phyloP scores from a whole-genome alignment of 495 filamentous ascomycete genomes.

The Podospora pseudoanserina region DNA sequence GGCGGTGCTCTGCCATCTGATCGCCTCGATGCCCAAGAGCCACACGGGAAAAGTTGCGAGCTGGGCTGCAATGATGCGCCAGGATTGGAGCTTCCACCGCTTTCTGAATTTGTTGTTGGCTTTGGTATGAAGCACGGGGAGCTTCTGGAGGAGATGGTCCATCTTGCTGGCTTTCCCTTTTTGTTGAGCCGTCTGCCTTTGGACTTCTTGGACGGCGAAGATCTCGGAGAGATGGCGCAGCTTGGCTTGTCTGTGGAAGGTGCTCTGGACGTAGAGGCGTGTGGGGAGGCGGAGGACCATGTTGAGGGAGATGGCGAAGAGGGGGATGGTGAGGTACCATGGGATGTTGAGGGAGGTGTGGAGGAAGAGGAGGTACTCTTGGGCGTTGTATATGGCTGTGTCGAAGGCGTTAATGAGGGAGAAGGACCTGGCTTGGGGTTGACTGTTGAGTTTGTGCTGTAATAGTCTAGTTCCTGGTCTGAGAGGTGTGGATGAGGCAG shows the following conservation, averaged over 20 bases:
- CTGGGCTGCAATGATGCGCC: slow-evolving; percentile 43
- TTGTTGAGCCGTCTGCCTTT: too few species aligned
- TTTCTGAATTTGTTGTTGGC: slow-evolving; percentile 34
- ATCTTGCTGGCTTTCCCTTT: background rate
- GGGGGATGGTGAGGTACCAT: slow-evolving; percentile 69
- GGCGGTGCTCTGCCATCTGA: slow-evolving; percentile 62
- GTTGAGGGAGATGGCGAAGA: slow-evolving; percentile 63
- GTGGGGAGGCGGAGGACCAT: slow-evolving; percentile 57
- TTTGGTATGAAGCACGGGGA: background rate
- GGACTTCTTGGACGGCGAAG: too few species aligned
- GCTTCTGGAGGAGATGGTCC: background rate
- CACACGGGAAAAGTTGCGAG: slow-evolving; percentile 62
- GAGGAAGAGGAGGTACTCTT: slow-evolving; percentile 55
- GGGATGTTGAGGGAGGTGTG: slow-evolving; percentile 59
- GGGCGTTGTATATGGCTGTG: slow-evolving; percentile 48
- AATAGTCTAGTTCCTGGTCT: background rate
- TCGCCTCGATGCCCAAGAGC: slow-evolving; percentile 61
- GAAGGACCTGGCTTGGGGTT: slow-evolving; percentile 8
- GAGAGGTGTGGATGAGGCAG: background rate
- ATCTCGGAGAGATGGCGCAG: slow-evolving; percentile 23
- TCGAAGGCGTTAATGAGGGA: slow-evolving; percentile 33
- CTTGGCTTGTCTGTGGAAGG: slow-evolving; percentile 40
- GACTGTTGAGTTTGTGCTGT: background rate
- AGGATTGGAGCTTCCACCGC: slow-evolving; percentile 47
- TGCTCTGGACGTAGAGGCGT: slow-evolving; percentile 48